Percentiles rank a stretch among this genome's conserved stretches.
phyloP scores from a whole-genome alignment of 2,329 filamentous ascomycete species.

The Neonectria neomacrospora region DNA sequence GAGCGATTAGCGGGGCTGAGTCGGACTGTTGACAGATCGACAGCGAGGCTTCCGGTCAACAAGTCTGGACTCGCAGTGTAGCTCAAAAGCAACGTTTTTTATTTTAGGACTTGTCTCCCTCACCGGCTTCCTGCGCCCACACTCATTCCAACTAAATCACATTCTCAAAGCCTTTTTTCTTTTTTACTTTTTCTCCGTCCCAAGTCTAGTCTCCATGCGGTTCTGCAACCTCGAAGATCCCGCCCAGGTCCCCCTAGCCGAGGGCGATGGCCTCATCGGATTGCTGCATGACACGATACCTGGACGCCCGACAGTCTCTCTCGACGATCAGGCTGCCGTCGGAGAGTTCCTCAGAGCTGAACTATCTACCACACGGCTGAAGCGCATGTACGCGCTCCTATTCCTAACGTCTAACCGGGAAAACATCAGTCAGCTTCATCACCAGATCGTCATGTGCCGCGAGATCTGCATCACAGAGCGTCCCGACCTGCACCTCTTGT shows the following conservation, averaged over 20 bases:
- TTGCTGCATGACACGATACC: constrained; percentile 10
- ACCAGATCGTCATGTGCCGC: constrained; percentile 51
- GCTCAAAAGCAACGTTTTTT: not conserved
- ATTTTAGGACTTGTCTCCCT: not conserved
- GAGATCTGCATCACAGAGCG: constrained; percentile 52
- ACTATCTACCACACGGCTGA: constrained; percentile 16
- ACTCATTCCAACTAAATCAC: not conserved
- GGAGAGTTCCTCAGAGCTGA: constrained; percentile 17
- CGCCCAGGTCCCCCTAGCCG: not conserved
- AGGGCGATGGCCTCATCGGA: constrained; percentile 1
- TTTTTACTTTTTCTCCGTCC: not conserved
- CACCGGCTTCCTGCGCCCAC: not conserved
- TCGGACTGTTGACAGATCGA: too few relatives aligned
- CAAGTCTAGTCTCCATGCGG: not conserved
- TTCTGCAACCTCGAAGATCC: not conserved
- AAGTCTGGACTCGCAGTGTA: not conserved
- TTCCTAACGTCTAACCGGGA: constrained; percentile 20
- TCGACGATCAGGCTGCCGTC: constrained; percentile 11
- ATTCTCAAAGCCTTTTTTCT: not conserved
- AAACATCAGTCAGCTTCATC: constrained; percentile 43
- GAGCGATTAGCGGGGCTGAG: too few relatives aligned
- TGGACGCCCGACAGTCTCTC: constrained; percentile 8
- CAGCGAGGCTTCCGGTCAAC: not conserved
- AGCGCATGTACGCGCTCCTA: constrained; percentile 12
- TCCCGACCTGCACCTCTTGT: constrained; percentile 54